These are phyloP conservation scores for Raphanus sativus DNA, from an alignment of 345 rosid species.

Conservation along the genomic window DNA sequence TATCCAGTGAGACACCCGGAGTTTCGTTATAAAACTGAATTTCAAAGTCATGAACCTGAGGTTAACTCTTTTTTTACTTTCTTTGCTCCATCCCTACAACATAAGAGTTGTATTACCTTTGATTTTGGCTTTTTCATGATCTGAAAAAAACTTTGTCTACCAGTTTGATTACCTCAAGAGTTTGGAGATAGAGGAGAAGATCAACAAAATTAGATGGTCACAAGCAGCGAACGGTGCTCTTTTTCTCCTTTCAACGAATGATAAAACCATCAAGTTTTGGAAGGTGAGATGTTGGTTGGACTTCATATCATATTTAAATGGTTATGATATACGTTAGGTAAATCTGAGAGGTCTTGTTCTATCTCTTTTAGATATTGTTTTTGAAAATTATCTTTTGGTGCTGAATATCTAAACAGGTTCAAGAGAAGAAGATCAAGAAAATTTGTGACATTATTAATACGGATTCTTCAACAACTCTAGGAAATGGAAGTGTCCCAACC, in stretches of 20 bases:
- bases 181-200: conserved; percentile 98
- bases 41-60: conserved; percentile 99
- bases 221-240: conserved; percentile 76
- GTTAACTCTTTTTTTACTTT: conserved; percentile 38
- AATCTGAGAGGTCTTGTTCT: conserved; percentile 10
- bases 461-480: conserved; percentile 63
- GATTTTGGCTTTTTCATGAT: conserved; percentile 1
- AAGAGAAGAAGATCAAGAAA: conserved; percentile 89
- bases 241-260: conserved; percentile 91
- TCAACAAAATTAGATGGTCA: conserved; percentile 95
- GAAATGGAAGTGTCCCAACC: conserved; percentile 69
- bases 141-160: conserved; percentile 1
- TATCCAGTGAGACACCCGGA: conserved; percentile 77
- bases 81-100: background rate
- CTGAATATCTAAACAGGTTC: conserved; percentile 48
- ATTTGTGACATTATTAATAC: conserved; percentile 65
- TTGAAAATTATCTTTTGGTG: background rate
- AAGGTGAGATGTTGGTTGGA: conserved; percentile 36
- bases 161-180: conserved; percentile 99
- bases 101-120: background rate
- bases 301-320: background rate
- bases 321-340: background rate
- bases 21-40: conserved; percentile 91
- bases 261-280: conserved; percentile 96
- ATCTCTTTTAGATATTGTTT: background rate